Base-by-base conservation (phyloP, 2,329 filamentous ascomycete species). In the Stylonectria norvegica region DNA sequence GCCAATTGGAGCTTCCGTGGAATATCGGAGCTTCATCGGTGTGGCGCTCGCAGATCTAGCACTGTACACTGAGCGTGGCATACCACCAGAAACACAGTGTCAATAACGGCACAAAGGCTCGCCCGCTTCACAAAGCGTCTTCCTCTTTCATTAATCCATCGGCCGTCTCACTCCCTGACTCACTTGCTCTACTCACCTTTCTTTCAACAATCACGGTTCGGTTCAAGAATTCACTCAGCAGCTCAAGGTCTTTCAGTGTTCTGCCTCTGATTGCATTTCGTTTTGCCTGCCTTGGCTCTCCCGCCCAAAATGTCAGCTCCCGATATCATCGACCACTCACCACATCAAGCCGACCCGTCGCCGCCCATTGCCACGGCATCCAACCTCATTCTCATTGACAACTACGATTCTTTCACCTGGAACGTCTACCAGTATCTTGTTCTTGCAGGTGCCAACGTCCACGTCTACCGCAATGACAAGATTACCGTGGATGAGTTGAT, bases 341-440 rank as follows among this genome's bases (percentile, higher is more conserved):
- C 90, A 57, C 83, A 85, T 62, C 83, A 95, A 65, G 86, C 88
- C 44, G 78, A 85, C 49, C 83, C 85, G 37, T 83, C 83, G 20
- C 72, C 82, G 37, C 81, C 83, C 23, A 73, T 96, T 38, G 65
- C 84, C 17, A 89, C 83, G 36, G 93, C 93, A 18, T 86, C 85
- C 42, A 97, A 97, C 66, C 77, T 98, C 43, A 79, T 98, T 48
- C 76, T 98, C 49, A 96, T 98, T 58, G 93, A 98, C 74, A 98
- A 98, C 69, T 98, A 97, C 67, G 93, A 98, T 67, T 97, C 93
- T 4, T 98, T 98, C 66, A 96, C 91, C 43, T 98, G 90, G 89
- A 98, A 98, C 61, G 89, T 98, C 43, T 98, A 97, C 66, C 94
- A 98, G 66, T 98, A 98, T 60, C 81, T 98, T 2, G 85, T 91